Conservation (phyloP, 176 grass and related monocot genomes). For the Cenchrus purpureus region DNA sequence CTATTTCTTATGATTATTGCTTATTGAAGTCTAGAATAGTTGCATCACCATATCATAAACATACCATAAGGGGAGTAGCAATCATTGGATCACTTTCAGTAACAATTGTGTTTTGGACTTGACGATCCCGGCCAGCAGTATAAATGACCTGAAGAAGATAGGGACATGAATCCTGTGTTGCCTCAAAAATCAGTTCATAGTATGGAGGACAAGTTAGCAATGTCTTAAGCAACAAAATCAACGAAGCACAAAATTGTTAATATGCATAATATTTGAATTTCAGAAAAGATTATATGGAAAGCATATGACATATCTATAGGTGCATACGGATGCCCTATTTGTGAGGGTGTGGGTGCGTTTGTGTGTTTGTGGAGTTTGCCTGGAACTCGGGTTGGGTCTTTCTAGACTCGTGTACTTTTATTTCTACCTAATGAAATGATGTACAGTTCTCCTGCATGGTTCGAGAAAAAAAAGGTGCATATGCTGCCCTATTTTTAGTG, state of each 20-base stretch:
- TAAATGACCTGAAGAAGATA: slow-evolving; percentile 74
- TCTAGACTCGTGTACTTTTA: no score
- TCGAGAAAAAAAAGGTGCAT: no score
- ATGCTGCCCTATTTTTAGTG: slow-evolving; percentile 6
- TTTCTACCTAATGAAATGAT: no score
- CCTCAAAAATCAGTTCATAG: slow-evolving; percentile 1
- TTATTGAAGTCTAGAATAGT: slow-evolving; percentile 32
- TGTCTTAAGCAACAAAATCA: slow-evolving; percentile 16
- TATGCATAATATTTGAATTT: background rate
- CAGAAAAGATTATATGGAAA: slow-evolving; percentile 8
- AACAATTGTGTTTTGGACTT: slow-evolving; percentile 77
- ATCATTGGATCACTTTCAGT: slow-evolving; percentile 74
- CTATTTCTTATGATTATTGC: slow-evolving; percentile 11
- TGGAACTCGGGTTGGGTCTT: no score
- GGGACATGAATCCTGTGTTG: slow-evolving; percentile 8
- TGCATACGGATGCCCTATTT: no score
- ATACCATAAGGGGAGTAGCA: slow-evolving; percentile 74
- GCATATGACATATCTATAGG: slow-evolving; percentile 4
- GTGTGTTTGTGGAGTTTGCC: no score
- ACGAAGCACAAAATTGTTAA: slow-evolving; percentile 21
- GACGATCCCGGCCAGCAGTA: slow-evolving; percentile 81
- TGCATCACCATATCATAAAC: slow-evolving; percentile 31
- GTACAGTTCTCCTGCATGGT: no score
- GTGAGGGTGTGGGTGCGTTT: no score
- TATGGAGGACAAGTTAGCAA: slow-evolving; percentile 12